Evolutionary conservation across 176 grass and related monocot genomes (phyloP).

Genomic region (Cocos nucifera): DNA sequence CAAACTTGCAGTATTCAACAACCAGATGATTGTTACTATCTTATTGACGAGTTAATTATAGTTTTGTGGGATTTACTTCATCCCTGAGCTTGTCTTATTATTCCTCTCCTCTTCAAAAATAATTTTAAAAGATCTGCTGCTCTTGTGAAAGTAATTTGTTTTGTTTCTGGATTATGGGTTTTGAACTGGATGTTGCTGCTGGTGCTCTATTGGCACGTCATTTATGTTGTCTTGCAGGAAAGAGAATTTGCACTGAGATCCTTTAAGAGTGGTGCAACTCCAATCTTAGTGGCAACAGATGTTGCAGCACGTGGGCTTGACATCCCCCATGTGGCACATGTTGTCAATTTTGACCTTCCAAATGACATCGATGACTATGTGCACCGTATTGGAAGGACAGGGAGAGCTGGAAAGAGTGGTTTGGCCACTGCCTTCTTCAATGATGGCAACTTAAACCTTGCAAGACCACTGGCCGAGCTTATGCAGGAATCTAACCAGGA

Average conservation of each 20-base stretch:
- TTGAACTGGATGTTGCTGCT: not conserved
- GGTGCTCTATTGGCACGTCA: not conserved
- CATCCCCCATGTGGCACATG: conserved; percentile 83
- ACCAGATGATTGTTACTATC: too few relatives aligned
- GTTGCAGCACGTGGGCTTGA: conserved; percentile 89
- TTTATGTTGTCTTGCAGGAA: conserved; percentile 40
- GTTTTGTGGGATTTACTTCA: too few relatives aligned
- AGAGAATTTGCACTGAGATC: conserved; percentile 66
- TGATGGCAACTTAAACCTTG: conserved; percentile 43
- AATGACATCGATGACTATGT: conserved; percentile 89
- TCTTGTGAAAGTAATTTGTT: too few relatives aligned
- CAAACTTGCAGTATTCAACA: too few relatives aligned
- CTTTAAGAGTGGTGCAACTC: conserved; percentile 78
- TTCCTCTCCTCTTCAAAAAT: too few relatives aligned
- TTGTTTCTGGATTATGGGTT: too few relatives aligned
- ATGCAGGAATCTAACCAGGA: conserved; percentile 85
- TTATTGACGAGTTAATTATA: too few relatives aligned
- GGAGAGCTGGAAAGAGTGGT: conserved; percentile 56
- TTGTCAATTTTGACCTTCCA: conserved; percentile 90
- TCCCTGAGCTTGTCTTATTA: too few relatives aligned
- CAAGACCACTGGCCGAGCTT: conserved; percentile 45
- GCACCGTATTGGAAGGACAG: conserved; percentile 79
- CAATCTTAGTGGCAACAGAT: conserved; percentile 84
- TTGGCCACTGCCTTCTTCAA: conserved; percentile 85
- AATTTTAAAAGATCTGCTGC: too few relatives aligned